Evolutionary conservation across 2,329 filamentous ascomycete genomes (phyloP), one percentile per base, ranked within the genome.

Genomic region (Epicoccum nigrum): DNA sequence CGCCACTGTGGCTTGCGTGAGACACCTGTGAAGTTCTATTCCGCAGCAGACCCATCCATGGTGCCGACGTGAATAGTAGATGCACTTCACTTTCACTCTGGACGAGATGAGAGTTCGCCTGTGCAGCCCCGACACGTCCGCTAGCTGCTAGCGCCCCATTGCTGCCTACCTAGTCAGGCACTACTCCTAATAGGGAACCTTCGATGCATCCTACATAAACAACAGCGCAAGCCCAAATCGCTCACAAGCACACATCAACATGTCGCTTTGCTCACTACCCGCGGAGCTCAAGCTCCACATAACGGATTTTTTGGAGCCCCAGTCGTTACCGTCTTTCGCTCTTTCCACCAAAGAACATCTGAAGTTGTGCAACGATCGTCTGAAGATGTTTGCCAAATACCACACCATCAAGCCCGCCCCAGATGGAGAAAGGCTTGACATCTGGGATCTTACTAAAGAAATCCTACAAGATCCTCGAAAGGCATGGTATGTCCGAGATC

Each of bases 401-500:
- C 44, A 37, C n/a, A 39, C 45, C 2, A 44, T 59, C 25, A 20
- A 50, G 16, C 9, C 6, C 23, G 9, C 6, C 9, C 40, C 51
- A 3, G 16, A 21, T 20, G 7, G 42, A 28, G 42, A 28, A 1
- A 28, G 23, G 2, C 30, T 27, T 6, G 6, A 54, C 7, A 39
- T 59, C 2, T 62, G 55, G 55, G 25, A 40, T 8, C 31, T 45
- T 7, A 13, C 56, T 9, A 56, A 32, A 20, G 53, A 58, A 8
- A 45, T 62, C 1, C 16, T 61, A 2, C 31, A 35, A 12, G 43
- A 62, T 23, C 56, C 52, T 15, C 40, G 43, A 7, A 51, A 49
- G 16, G 58, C 48, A 4, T 57, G 54, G 53, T 58, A 60, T 25
- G 53, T 57, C 2, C 53, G 54, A n/a, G 60, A 63, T 25, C 43